Percentiles rank a stretch among this genome's conserved stretches.
These are phyloP conservation scores for Pythium myriotylum DNA, from an alignment of 352 stramenopile genomes.

Conservation along the genomic window DNA sequence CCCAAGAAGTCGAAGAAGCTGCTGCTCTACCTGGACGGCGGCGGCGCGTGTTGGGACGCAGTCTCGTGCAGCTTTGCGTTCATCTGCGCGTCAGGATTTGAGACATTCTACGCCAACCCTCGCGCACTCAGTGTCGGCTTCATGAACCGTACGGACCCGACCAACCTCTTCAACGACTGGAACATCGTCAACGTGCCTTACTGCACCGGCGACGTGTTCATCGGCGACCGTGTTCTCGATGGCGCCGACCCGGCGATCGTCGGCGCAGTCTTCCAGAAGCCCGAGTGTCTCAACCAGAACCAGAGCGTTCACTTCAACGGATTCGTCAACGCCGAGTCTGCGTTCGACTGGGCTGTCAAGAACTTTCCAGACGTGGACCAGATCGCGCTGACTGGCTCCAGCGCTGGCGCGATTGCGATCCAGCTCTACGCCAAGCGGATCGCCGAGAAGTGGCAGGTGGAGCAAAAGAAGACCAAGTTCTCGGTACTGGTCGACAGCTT, in stretches of 20 bases:
- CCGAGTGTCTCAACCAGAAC: conserved; percentile 52
- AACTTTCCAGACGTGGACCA: conserved; percentile 25
- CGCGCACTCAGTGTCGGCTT: conserved; percentile 40
- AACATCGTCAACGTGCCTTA: conserved; percentile 75
- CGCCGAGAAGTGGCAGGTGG: conserved; percentile 49
- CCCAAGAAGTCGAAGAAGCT: conserved; percentile 42
- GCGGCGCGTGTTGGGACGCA: conserved; percentile 62
- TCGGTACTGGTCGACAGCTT: conserved; percentile 63
- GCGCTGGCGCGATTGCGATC: conserved; percentile 45
- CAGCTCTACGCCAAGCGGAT: conserved; percentile 50
- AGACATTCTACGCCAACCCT: conserved; percentile 46
- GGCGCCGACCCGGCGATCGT: conserved; percentile 11
- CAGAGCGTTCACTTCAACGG: conserved; percentile 32
- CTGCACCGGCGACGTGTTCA: conserved; percentile 67
- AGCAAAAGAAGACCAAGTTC: conserved; percentile 43
- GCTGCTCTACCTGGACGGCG: conserved; percentile 64
- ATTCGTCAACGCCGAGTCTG: conserved; percentile 19
- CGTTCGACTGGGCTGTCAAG: conserved; percentile 21
- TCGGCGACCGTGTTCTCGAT: conserved; percentile 44
- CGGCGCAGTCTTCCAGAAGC: conserved; percentile 44
- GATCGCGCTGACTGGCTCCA: conserved; percentile 20
- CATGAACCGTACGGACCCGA: conserved; percentile 51
- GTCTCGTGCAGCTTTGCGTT: conserved; percentile 61
- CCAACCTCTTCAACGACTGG: conserved; percentile 70
- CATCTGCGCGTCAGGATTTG: conserved; percentile 46